Base-by-base conservation (phyloP, 805 yeast genomes). In the Priceomyces haplophilus region DNA sequence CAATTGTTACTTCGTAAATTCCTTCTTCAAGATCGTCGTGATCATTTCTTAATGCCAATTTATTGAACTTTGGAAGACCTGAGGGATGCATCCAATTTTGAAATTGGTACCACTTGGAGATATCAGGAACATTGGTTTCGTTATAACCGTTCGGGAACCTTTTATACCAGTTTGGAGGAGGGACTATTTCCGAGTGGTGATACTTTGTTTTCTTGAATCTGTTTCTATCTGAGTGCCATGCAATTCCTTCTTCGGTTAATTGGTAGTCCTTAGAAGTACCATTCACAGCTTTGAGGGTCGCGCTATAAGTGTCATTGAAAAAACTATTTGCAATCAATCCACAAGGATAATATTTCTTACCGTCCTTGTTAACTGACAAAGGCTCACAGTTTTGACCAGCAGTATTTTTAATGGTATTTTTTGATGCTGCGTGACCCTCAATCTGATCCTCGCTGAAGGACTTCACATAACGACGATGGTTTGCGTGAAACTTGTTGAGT, bases 321-420 rank as follows among this genome's bases (percentile, higher is more conserved):
- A 84, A 52, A 7, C 90, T 78, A 59, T 86, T 86, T 13, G 95
- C 93, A 56, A 86, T 85, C 46, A 86, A 68, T 1, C 95, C 95
- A 64, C 95, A 86, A 11, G 95, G 95, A 56, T 86, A 86, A 47
- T 75, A 75, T 40, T 67, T 75, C 62, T 64, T 77, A 12, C 83
- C 83, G 20, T 66, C 47, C 2, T 55, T 40, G 45, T 69, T 59
- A 1, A 50, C 40, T 7, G 69, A 58, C 44, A 71, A 62, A 11
- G 76, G 76, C 50, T 68, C 56, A 50, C 76, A 71, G 53, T 71
- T 71, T 47, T 66, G 69, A 2, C 76, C 76, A n/a, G 58, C 65
- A 4, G 73, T 64, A 49, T 69, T 54, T 46, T 67, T 69, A 41
- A 71, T 64, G 20, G 46, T 52, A 41, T 54, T 35, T 8, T 54